These are phyloP conservation scores for Lactifluus hygrophoroides DNA, from an alignment of 768 basidiomycete species.

Conservation along the genomic window DNA sequence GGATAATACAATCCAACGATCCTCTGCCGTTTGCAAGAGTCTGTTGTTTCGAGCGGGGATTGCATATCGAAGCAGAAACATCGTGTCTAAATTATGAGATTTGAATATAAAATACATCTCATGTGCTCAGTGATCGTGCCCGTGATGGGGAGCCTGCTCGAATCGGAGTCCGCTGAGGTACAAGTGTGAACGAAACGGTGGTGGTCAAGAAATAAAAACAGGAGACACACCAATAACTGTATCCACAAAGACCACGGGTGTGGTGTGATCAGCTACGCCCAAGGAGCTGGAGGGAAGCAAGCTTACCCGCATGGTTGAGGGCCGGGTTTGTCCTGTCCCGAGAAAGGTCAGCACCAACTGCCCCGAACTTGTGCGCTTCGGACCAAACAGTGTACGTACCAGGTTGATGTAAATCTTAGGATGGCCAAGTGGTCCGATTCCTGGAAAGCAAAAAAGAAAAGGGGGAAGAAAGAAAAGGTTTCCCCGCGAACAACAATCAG, in stretches of 20 bases:
- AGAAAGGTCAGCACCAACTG: constrained; percentile 4
- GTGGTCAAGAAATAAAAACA: not conserved
- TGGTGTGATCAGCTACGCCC: not conserved
- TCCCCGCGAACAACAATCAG: not conserved
- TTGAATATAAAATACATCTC: constrained; percentile 8
- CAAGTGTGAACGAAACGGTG: not conserved
- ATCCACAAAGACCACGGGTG: constrained; percentile 7
- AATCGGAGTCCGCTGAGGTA: constrained; percentile 73
- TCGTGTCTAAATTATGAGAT: constrained; percentile 6
- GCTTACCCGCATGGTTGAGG: constrained; percentile 86
- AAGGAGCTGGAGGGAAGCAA: constrained; percentile 11
- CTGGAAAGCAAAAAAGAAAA: constrained; percentile 32
- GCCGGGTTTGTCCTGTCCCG: constrained; percentile 74
- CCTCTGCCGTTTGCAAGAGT: not conserved
- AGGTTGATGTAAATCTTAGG: constrained; percentile 96
- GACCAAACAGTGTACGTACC: constrained; percentile 37
- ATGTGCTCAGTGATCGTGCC: constrained; percentile 32
- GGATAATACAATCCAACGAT: not conserved
- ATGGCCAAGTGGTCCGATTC: constrained; percentile 90
- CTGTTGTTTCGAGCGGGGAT: not conserved
- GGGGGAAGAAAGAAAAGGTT: too few relatives aligned
- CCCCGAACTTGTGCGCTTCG: not conserved
- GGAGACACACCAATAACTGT: constrained; percentile 40
- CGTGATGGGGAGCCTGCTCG: constrained; percentile 74
- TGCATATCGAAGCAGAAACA: not conserved